Conservation (phyloP, 306 rosid species). For the Prunus mongolica region DNA sequence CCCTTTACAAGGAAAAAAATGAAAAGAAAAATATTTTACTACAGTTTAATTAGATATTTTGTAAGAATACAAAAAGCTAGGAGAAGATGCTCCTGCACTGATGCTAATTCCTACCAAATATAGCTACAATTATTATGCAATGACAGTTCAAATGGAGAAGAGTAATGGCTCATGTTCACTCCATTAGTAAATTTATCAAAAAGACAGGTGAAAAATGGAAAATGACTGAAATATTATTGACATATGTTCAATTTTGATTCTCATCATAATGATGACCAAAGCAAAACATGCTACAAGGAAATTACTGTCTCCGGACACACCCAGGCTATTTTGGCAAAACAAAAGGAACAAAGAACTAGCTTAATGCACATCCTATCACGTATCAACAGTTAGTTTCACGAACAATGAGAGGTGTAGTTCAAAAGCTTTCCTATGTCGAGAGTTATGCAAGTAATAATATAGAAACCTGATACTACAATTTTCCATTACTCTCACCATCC, state of each 20-base stretch:
- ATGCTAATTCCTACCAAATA: neutral
- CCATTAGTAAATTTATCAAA: neutral
- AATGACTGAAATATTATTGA: neutral
- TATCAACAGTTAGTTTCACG: neutral
- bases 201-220: neutral
- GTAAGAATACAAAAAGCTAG: neutral
- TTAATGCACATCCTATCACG: neutral
- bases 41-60: neutral
- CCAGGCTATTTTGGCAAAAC: neutral
- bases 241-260: neutral
- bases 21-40: neutral
- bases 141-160: neutral
- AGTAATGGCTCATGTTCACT: neutral
- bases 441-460: neutral
- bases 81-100: neutral
- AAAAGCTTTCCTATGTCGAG: neutral
- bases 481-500: conserved; percentile 66
- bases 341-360: neutral
- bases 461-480: neutral
- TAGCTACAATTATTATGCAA: neutral
- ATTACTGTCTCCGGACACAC: neutral
- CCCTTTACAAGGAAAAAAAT: neutral
- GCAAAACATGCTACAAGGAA: neutral
- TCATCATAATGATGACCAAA: neutral
- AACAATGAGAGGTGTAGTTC: neutral